A percentile compares a stretch with the other conserved stretches of the same genome.
phyloP scores from a whole-genome alignment of 768 basidiomycete genomes.

The Xerocomus brunneocitrinus region DNA sequence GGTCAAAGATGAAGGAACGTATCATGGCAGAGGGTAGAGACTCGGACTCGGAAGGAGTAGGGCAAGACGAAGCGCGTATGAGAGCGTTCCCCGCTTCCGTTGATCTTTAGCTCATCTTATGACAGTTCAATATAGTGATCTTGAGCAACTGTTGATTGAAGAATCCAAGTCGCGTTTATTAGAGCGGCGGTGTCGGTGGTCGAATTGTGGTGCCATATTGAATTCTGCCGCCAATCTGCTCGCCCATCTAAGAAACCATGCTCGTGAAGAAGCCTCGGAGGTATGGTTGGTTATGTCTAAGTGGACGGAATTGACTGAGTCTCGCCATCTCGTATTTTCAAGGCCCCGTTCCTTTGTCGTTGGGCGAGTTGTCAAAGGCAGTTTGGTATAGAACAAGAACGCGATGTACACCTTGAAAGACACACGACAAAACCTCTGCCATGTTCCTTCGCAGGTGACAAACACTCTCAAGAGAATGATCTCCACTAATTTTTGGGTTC shows the following conservation, averaged over 20 bases:
- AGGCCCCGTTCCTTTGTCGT: conserved; percentile 43
- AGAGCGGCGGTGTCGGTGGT: conserved; percentile 55
- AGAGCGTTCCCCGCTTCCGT: conserved; percentile 19
- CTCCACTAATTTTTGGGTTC: conserved; percentile 10
- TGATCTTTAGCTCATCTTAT: conserved; percentile 26
- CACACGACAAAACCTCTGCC: conserved; percentile 38
- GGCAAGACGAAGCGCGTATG: conserved; percentile 30
- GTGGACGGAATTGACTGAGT: not conserved
- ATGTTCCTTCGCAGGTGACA: conserved; percentile 41
- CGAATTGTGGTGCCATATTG: conserved; percentile 48
- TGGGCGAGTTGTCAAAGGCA: conserved; percentile 55
- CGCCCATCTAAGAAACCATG: conserved; percentile 45
- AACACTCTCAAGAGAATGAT: not conserved
- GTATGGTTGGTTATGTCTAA: conserved; percentile 15
- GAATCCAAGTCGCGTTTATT: conserved; percentile 47
- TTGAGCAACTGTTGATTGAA: conserved; percentile 42
- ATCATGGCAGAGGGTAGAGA: conserved; percentile 13
- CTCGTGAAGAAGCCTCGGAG: conserved; percentile 27
- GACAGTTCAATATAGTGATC: conserved; percentile 36
- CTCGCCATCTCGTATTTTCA: conserved; percentile 4
- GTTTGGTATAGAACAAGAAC: conserved; percentile 33
- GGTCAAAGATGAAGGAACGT: conserved; percentile 15
- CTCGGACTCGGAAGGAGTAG: conserved; percentile 15
- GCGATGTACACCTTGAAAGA: conserved; percentile 47
- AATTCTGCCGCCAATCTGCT: conserved; percentile 50